Evolutionary conservation across 1,139 yeast genomes (phyloP), one percentile per base, ranked within the genome.

Genomic region (Diutina siamensis): DNA sequence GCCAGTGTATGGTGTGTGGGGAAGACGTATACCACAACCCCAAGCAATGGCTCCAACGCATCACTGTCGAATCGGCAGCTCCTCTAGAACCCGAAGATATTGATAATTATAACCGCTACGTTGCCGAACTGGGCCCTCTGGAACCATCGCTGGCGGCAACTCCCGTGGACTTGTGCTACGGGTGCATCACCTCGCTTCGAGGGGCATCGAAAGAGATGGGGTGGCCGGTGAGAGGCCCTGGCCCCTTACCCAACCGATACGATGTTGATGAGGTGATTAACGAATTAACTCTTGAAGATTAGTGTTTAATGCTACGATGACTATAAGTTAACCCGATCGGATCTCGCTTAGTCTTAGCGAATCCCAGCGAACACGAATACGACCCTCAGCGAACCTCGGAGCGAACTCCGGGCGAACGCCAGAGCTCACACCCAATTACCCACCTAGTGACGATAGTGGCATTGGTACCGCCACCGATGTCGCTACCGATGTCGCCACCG

Each of bases 181-280:
- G 95, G 1, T 86, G 96, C 57, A 71, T 80, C 44, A 81, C 83
- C 1, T 74, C 80, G 27, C 58, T 83, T 47, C 72, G 76, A 2
- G 69, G 72, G 3, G 64, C 64, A 2, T 60, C 65, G 3, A 59
- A 63, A n/a, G 65, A 65, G 1, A 58, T 78, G 18, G 52, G 58
- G 2, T 82, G 89, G 88, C 85, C 87, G 10, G 20, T 38, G 31
- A 10, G 28, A 10, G n/a, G 13, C 20, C 9, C 8, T 2, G 13
- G 21, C 12, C 21, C 3, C 7, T 21, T 35, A n/a, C 15, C 10
- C 20, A 25, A 15, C n/a, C 31, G 42, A 1, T 38, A 38, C 21
- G 13, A 15, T 7, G 42, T 15, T 12, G 42, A 38, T 8, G 42
- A 38, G 7, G 32, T 38, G 10, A 38, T 38, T 10, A 38, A 38